Base-by-base conservation (phyloP, 345 rosid genomes). In the Gossypium raimondii region DNA sequence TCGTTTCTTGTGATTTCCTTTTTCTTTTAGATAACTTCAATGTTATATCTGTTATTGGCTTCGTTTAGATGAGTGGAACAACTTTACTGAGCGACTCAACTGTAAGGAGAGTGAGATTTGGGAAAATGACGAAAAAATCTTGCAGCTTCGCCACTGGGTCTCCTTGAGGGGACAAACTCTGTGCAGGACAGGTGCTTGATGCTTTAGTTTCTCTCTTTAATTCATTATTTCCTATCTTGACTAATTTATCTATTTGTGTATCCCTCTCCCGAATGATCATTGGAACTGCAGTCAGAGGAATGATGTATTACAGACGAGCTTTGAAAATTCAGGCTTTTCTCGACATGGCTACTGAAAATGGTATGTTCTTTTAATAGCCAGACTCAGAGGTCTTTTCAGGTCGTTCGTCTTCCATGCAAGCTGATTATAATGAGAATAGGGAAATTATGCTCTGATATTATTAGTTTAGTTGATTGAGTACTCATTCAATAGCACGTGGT, bases 281-380 rank as follows among this genome's bases (percentile, higher is more conserved):
- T 27, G 72, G 68, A 72, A 25, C 50, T 84, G 82, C 94, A 95
- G 97, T 95, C 74, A 85, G 99, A 84, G 99, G 99, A 58, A 95
- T 95, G 99, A 93, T 93, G 99, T 95, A 95, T 76, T 95, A 91
- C 81, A 85, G 93, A 86, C 88, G 99, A 57, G 99, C 99, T 74
- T 81, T 95, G 78, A 95, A 85, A 91, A 97, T 95, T 82, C 99
- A 95, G 82, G 98, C 98, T 79, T 95, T 93, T 78, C 97, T 95
- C 80, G 99, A 95, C 86, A 93, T 95, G 99, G 99, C 99, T 85
- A 41, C 45, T 77, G 97, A 93, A 82, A 69, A 47, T 52, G 97
- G 99, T 95, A 82, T 78, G 11, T 72, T 41, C 53, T 58, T 59
- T 60, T 29, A 55, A 45, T 14, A 44, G 56, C 2, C 64, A 41